Conservation (phyloP, 768 basidiomycete genomes). For the Serendipita indica region DNA sequence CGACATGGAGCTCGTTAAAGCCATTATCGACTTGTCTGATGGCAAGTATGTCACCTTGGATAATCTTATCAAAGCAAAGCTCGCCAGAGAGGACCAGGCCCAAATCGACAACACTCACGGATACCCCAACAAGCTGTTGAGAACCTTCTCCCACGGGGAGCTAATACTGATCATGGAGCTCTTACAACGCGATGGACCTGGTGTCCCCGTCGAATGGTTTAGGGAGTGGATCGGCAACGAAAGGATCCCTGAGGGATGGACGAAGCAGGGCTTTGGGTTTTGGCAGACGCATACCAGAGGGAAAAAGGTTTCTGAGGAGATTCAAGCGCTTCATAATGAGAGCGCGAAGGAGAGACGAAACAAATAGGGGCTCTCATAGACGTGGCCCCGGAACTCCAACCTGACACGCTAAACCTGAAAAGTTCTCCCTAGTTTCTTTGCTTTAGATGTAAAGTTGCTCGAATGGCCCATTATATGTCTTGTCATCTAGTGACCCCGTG, state of each 20-base stretch:
- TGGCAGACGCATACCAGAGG: background rate
- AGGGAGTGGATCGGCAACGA: background rate
- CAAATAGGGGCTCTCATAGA: background rate
- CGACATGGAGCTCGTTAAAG: background rate
- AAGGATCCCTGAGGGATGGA: background rate
- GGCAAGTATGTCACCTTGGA: background rate
- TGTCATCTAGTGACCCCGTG: no score
- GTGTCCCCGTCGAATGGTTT: constrained; percentile 1
- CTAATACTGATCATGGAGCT: background rate
- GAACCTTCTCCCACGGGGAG: background rate
- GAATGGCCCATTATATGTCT: no score
- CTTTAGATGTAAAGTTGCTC: no score
- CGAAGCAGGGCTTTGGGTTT: background rate
- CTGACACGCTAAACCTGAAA: no score
- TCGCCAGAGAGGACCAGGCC: background rate
- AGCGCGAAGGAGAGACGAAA: background rate
- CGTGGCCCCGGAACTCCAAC: no score
- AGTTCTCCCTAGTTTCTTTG: no score
- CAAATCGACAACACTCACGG: background rate
- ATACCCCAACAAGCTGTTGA: background rate
- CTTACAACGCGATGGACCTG: background rate
- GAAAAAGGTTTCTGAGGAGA: background rate
- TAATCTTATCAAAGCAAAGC: background rate
- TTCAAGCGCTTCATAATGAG: background rate
- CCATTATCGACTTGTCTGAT: background rate